Conservation (phyloP, 495 filamentous ascomycete genomes). For the Arthonia radiata region DNA sequence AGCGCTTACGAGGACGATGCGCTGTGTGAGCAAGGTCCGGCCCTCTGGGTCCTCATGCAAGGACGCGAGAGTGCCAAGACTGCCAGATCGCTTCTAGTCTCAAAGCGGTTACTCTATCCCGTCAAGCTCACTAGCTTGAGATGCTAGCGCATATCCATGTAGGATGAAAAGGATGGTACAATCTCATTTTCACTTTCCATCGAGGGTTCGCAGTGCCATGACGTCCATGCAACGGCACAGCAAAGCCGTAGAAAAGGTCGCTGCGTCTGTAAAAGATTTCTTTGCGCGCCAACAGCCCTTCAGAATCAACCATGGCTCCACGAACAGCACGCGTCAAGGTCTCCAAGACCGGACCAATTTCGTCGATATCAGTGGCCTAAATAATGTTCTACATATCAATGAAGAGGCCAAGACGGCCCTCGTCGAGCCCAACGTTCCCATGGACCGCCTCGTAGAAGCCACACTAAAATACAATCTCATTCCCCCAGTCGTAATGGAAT, state of each 20-base stretch:
- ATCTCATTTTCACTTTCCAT: too few species aligned
- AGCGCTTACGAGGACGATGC: too few species aligned
- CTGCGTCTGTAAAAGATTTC: constrained; percentile 25
- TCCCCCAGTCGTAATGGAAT: constrained; percentile 32
- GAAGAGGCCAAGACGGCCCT: constrained; percentile 15
- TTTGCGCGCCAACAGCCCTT: constrained; percentile 34
- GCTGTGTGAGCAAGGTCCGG: too few species aligned
- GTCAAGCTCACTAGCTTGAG: too few species aligned
- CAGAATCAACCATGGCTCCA: constrained; percentile 56
- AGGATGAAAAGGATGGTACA: too few species aligned
- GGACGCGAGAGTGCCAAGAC: too few species aligned
- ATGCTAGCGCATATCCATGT: too few species aligned
- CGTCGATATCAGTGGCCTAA: constrained; percentile 29
- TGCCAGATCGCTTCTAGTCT: too few species aligned
- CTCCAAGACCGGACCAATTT: too few species aligned
- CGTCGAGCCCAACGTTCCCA: constrained; percentile 41
- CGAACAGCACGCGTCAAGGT: constrained; percentile 41
- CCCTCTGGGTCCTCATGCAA: too few species aligned
- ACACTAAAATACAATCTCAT: constrained; percentile 27
- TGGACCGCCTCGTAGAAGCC: constrained; percentile 31
- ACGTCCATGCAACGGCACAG: constrained; percentile 25
- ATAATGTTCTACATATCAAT: constrained; percentile 28
- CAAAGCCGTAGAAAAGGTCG: constrained; percentile 17
- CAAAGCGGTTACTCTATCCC: too few species aligned
- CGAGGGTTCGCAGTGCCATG: too few species aligned